phyloP scores from a whole-genome alignment of 2,329 filamentous ascomycete species.

The Fusarium denticulatum region DNA sequence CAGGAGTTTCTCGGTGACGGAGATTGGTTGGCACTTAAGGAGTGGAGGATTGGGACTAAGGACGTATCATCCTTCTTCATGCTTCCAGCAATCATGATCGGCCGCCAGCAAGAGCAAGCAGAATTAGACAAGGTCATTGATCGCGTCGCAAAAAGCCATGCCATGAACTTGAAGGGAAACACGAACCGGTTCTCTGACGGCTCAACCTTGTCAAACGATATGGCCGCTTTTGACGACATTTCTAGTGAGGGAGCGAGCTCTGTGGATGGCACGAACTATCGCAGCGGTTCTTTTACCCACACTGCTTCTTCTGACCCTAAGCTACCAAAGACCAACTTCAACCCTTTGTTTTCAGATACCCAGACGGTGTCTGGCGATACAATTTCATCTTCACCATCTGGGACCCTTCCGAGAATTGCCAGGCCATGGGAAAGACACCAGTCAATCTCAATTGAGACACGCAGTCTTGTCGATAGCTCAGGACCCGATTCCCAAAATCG shows the following conservation, averaged over 20 bases:
- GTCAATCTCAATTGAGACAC: constrained; percentile 60
- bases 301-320: constrained; percentile 56
- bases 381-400: constrained; percentile 58
- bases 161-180: constrained; percentile 54
- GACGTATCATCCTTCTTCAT: constrained; percentile 95
- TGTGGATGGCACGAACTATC: constrained; percentile 59
- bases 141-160: constrained; percentile 74
- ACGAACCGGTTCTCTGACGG: constrained; percentile 61
- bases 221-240: constrained; percentile 59
- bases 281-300: constrained; percentile 61
- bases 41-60: constrained; percentile 81
- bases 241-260: constrained; percentile 72
- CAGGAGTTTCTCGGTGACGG: constrained; percentile 80
- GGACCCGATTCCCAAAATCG: constrained; percentile 54
- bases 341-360: constrained; percentile 56
- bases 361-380: constrained; percentile 57
- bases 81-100: constrained; percentile 83
- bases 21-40: constrained; percentile 74
- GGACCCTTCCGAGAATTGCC: constrained; percentile 49
- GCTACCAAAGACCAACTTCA: constrained; percentile 50
- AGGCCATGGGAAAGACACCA: constrained; percentile 64
- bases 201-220: constrained; percentile 63
- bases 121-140: constrained; percentile 80
- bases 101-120: constrained; percentile 76
- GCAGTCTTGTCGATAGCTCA: constrained; percentile 57